phyloP scores from a whole-genome alignment of 176 grass and related monocot genomes.

The Phoenix roebelenii region DNA sequence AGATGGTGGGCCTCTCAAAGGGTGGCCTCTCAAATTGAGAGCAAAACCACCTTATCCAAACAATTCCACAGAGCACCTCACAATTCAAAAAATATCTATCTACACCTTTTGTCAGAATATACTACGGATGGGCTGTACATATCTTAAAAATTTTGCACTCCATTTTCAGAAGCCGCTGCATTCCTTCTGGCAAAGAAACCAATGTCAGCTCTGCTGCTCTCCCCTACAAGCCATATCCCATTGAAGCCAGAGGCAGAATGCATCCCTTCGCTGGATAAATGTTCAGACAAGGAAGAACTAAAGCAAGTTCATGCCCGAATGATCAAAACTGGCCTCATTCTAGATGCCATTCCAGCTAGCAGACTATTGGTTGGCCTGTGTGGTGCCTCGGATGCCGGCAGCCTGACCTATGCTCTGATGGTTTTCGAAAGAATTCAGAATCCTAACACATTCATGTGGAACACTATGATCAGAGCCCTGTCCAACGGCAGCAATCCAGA shows the following conservation, averaged over 20 bases:
- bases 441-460: slow-evolving; percentile 12
- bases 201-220: neutral
- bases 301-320: neutral
- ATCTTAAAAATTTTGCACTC: too few relatives aligned
- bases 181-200: too few relatives aligned
- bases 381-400: neutral
- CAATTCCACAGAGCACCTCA: too few relatives aligned
- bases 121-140: too few relatives aligned
- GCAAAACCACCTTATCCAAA: too few relatives aligned
- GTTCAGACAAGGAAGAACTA: neutral
- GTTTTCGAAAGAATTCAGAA: slow-evolving; percentile 3
- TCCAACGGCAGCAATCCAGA: neutral
- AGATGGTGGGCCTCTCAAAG: too few relatives aligned
- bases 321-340: slow-evolving; percentile 13
- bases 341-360: neutral
- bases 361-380: neutral
- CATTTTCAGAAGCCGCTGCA: too few relatives aligned
- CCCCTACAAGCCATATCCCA: neutral
- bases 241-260: neutral
- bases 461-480: slow-evolving; percentile 12
- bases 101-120: too few relatives aligned
- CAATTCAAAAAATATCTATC: too few relatives aligned
- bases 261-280: neutral
- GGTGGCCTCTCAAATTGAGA: too few relatives aligned
- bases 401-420: slow-evolving; percentile 1